Percentiles rank a stretch among this genome's conserved stretches.
Evolutionary conservation across 2,329 filamentous ascomycete genomes (phyloP).

Genomic region (Aureobasidium sp.): DNA sequence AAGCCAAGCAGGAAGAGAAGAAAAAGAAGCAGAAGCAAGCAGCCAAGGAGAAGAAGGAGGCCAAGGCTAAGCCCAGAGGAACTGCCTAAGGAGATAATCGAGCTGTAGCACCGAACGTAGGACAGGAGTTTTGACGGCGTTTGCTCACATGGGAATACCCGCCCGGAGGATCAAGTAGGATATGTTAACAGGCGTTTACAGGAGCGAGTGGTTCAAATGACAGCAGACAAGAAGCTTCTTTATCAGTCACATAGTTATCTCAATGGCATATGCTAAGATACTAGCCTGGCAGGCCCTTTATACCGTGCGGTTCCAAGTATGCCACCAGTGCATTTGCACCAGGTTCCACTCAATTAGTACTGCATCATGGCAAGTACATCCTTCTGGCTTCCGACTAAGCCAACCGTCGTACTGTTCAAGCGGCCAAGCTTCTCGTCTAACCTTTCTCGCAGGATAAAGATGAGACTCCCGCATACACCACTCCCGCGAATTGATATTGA

Average conservation of each 20-base stretch:
- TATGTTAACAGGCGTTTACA: not conserved
- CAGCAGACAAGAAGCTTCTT: not conserved
- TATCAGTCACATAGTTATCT: not conserved
- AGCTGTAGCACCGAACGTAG: not conserved
- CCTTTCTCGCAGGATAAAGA: not conserved
- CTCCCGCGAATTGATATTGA: not conserved
- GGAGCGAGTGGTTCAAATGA: not conserved
- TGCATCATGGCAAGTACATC: not conserved
- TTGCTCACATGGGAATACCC: slow-evolving; percentile 14
- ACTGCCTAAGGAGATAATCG: slow-evolving; percentile 26
- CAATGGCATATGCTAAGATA: not conserved
- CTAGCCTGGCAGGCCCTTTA: not conserved
- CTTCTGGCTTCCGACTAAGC: not conserved
- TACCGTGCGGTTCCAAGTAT: not conserved
- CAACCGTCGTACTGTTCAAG: not conserved
- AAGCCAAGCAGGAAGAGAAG: slow-evolving; percentile 83
- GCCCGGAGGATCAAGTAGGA: not conserved
- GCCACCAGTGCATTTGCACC: not conserved
- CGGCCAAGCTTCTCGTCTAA: not conserved
- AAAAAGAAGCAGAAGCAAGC: slow-evolving; percentile 95
- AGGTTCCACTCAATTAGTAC: not conserved
- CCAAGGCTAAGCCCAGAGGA: slow-evolving; percentile 78
- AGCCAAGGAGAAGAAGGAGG: slow-evolving; percentile 89
- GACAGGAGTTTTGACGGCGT: slow-evolving; percentile 9
- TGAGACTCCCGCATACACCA: not conserved